Evolutionary conservation across 2,329 filamentous ascomycete species (phyloP).

Genomic region (Sporothrix brunneoviolacea): DNA sequence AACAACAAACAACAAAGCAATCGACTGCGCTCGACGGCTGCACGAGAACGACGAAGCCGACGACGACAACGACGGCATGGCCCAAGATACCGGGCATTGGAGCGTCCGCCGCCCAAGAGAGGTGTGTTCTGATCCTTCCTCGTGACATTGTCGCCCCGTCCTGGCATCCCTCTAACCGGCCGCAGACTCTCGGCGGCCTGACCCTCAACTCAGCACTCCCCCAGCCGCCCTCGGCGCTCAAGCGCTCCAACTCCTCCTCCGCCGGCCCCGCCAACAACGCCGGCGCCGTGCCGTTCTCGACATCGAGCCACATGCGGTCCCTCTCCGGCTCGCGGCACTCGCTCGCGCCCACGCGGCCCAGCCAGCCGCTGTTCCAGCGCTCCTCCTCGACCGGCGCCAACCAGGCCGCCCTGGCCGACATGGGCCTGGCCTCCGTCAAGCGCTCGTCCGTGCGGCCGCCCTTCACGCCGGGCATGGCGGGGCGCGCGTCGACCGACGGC

Average conservation of each 20-base stretch:
- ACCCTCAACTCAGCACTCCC: conserved; percentile 80
- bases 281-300: conserved; percentile 50
- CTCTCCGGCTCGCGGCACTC: conserved; percentile 79
- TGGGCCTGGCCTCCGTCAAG: conserved; percentile 76
- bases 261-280: conserved; percentile 50
- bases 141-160: too few relatives aligned
- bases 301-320: conserved; percentile 67
- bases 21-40: background rate
- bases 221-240: conserved; percentile 87
- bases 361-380: conserved; percentile 79
- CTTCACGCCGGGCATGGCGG: conserved; percentile 51
- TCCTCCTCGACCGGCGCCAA: conserved; percentile 72
- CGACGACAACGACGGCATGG: conserved; percentile 49
- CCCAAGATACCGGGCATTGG: conserved; percentile 81
- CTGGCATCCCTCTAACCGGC: background rate
- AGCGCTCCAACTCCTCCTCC: conserved; percentile 80
- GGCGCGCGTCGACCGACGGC: conserved; percentile 41
- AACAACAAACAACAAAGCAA: background rate
- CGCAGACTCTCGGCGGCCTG: conserved; percentile 77
- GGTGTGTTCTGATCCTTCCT: conserved; percentile 44
- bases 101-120: conserved; percentile 88
- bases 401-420: conserved; percentile 46
- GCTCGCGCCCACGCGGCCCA: conserved; percentile 74
- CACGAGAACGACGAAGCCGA: background rate
- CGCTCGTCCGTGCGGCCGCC: conserved; percentile 74